Conservation (phyloP, 768 basidiomycete species). For the Rhodotorula sphaerocarpa region DNA sequence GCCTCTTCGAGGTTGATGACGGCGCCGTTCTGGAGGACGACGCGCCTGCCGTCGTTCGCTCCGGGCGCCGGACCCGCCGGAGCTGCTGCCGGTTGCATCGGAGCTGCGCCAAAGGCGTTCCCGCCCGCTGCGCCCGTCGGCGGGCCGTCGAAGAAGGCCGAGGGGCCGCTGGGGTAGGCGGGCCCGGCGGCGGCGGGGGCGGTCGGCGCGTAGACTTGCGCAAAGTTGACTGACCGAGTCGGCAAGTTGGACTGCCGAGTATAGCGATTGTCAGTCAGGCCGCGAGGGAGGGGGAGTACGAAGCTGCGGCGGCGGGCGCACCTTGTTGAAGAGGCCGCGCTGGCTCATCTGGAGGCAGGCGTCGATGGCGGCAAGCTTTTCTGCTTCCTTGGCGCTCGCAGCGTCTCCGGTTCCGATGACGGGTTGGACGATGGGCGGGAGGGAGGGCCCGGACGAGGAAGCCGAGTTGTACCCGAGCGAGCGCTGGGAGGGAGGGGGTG, state of each 20-base stretch:
- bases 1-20: conserved; percentile 62
- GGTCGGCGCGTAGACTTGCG: not conserved
- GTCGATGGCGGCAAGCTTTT: conserved; percentile 66
- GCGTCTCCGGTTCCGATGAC: conserved; percentile 60
- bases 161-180: conserved; percentile 1
- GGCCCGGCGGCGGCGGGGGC: not conserved
- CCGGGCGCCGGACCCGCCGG: not conserved
- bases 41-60: conserved; percentile 38
- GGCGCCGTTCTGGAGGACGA: conserved; percentile 57
- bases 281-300: not conserved
- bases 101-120: too few species aligned
- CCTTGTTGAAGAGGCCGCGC: conserved; percentile 55
- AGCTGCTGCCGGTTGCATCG: not conserved
- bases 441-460: not conserved
- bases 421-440: conserved; percentile 28
- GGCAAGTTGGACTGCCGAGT: conserved; percentile 31
- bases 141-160: conserved; percentile 17
- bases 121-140: conserved; percentile 17
- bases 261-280: not conserved
- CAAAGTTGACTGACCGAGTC: conserved; percentile 10
- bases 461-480: not conserved
- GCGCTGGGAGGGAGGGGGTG: conserved; percentile 17
- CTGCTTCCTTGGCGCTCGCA: conserved; percentile 55
- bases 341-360: conserved; percentile 63
- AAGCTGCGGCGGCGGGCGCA: too few species aligned